Conservation (phyloP, 1,139 yeast species). For the Hemisphaericaspora xylofermentans region DNA sequence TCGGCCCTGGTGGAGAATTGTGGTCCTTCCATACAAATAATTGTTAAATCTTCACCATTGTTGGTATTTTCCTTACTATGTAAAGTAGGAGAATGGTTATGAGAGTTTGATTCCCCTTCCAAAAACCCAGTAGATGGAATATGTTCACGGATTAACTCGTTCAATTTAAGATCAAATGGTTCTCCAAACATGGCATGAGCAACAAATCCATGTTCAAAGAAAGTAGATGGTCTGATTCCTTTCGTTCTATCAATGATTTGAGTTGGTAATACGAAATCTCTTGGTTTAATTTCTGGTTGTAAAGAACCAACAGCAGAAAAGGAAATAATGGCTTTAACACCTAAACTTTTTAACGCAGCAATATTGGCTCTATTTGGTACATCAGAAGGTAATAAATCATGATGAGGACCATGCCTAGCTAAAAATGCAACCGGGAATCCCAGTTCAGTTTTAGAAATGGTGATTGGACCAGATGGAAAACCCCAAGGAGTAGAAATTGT, state of each 20-base stretch:
- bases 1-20: constrained; percentile 98
- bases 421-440: constrained; percentile 92
- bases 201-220: constrained; percentile 89
- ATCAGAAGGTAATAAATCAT: constrained; percentile 84
- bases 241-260: constrained; percentile 96
- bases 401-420: constrained; percentile 92
- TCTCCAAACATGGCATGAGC: constrained; percentile 98
- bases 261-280: constrained; percentile 93
- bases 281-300: constrained; percentile 82
- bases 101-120: constrained; percentile 42
- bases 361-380: constrained; percentile 94
- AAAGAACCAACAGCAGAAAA: constrained; percentile 96
- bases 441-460: constrained; percentile 69
- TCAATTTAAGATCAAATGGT: constrained; percentile 81
- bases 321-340: constrained; percentile 86
- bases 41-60: constrained; percentile 66
- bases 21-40: constrained; percentile 99
- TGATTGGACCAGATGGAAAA: constrained; percentile 88
- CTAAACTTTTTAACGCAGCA: constrained; percentile 86
- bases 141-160: constrained; percentile 59
- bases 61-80: constrained; percentile 56
- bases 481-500: constrained; percentile 96
- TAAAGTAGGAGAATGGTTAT: constrained; percentile 38
- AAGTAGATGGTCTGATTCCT: constrained; percentile 88
- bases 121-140: constrained; percentile 54